Evolutionary conservation across 371 early-diverging fungal species (phyloP).

Genomic region (Fennellomyces sp.): DNA sequence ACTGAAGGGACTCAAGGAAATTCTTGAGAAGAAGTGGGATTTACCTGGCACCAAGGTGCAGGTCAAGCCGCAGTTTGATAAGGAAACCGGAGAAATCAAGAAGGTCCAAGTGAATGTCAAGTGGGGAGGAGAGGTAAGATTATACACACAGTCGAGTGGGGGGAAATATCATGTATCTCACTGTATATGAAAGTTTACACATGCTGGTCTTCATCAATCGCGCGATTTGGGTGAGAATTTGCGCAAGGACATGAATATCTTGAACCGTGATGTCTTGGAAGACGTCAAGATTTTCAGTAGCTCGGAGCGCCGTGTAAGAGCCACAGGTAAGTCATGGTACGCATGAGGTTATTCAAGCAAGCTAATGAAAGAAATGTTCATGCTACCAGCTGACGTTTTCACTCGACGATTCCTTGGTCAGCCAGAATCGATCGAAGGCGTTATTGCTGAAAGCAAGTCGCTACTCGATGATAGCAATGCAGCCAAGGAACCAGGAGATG

Average conservation of each 20-base stretch:
- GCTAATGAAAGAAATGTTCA: too few relatives aligned
- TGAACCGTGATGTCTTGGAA: slow-evolving; percentile 84
- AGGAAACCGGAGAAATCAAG: slow-evolving; percentile 59
- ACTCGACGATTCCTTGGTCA: slow-evolving; percentile 74
- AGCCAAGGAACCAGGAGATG: slow-evolving; percentile 92
- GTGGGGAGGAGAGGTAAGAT: slow-evolving; percentile 91
- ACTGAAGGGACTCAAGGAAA: slow-evolving; percentile 67
- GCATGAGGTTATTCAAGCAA: too few relatives aligned
- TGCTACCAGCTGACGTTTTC: slow-evolving; percentile 71
- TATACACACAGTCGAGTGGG: too few relatives aligned
- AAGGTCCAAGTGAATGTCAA: slow-evolving; percentile 93
- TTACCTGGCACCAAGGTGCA: slow-evolving; percentile 95
- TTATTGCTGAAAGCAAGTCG: slow-evolving; percentile 80
- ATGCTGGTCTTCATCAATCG: slow-evolving; percentile 91
- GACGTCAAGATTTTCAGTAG: slow-evolving; percentile 88
- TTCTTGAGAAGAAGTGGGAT: slow-evolving; percentile 79
- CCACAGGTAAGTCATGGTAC: slow-evolving; percentile 58
- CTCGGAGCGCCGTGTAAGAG: slow-evolving; percentile 89
- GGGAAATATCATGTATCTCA: neutral
- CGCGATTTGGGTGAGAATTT: slow-evolving; percentile 92
- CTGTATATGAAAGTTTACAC: slow-evolving; percentile 76
- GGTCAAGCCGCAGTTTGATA: slow-evolving; percentile 78
- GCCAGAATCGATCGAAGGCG: slow-evolving; percentile 55
- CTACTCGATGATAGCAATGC: slow-evolving; percentile 95
- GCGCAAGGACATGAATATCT: slow-evolving; percentile 87